These are phyloP conservation scores for Nemania sp. DNA, from an alignment of 2,329 filamentous ascomycete genomes.

Conservation along the genomic window DNA sequence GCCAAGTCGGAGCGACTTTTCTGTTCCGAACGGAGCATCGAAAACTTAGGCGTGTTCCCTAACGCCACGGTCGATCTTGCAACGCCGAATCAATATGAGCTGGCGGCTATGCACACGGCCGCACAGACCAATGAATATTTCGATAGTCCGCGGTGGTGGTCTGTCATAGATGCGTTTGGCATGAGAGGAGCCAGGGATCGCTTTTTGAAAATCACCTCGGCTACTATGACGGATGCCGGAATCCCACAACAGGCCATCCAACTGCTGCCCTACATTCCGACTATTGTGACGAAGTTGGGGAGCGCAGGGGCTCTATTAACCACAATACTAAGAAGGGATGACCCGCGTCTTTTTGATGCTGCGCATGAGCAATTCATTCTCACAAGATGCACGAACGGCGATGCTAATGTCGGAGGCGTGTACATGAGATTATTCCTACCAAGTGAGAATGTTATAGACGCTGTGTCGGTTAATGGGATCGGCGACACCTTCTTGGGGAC, in stretches of 20 bases:
- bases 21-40: conserved; percentile 42
- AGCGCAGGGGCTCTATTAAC: conserved; percentile 74
- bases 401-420: conserved; percentile 68
- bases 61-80: conserved; percentile 69
- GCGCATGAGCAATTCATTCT: conserved; percentile 72
- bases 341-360: conserved; percentile 66
- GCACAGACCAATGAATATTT: conserved; percentile 70
- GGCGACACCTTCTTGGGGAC: conserved; percentile 92
- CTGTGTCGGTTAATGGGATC: conserved; percentile 90
- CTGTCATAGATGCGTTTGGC: conserved; percentile 75
- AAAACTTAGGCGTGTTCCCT: conserved; percentile 58
- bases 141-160: conserved; percentile 74
- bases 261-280: conserved; percentile 85
- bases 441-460: conserved; percentile 66
- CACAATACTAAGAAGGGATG: conserved; percentile 67
- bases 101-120: conserved; percentile 74
- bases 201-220: conserved; percentile 69
- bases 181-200: conserved; percentile 74
- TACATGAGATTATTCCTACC: conserved; percentile 78
- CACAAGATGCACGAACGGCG: conserved; percentile 58
- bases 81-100: conserved; percentile 82
- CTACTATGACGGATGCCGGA: conserved; percentile 73
- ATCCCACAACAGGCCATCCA: conserved; percentile 83
- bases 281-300: conserved; percentile 83
- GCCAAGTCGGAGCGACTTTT: conserved; percentile 77